Conservation (phyloP, 345 rosid species). For the Lepidium africanum region DNA sequence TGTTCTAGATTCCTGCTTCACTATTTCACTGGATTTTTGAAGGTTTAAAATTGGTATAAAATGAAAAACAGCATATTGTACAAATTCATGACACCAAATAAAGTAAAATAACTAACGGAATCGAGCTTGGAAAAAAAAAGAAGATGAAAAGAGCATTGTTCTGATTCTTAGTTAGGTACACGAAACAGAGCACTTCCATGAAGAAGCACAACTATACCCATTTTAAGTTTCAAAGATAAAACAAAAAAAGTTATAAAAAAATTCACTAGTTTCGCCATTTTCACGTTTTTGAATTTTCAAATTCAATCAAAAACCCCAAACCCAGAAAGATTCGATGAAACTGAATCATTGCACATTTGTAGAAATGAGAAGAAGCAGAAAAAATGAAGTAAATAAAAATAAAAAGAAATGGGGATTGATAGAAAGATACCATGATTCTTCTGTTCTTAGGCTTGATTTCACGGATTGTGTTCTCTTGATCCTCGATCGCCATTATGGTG, state of each 20-base stretch:
- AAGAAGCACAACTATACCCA: not conserved
- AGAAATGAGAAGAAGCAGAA: not conserved
- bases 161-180: conserved; percentile 16
- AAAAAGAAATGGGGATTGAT: not conserved
- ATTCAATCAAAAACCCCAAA: conserved; percentile 4
- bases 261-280: conserved; percentile 10
- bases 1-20: conserved; percentile 20
- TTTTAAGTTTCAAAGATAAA: not conserved
- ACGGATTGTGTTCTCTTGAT: conserved; percentile 61
- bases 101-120: conserved; percentile 3
- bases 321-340: not conserved
- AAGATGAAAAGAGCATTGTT: conserved; percentile 17
- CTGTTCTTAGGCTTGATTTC: conserved; percentile 77
- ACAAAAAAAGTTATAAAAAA: not conserved
- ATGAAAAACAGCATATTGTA: not conserved
- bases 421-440: conserved; percentile 68
- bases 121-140: conserved; percentile 1
- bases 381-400: not conserved
- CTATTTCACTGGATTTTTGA: conserved; percentile 7
- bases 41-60: not conserved
- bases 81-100: conserved; percentile 21
- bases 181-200: conserved; percentile 14
- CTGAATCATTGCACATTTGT: not conserved
- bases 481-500: conserved; percentile 70
- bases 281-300: not conserved